Base-by-base conservation (phyloP, 2,329 filamentous ascomycete genomes). In the Gyromitra esculenta region DNA sequence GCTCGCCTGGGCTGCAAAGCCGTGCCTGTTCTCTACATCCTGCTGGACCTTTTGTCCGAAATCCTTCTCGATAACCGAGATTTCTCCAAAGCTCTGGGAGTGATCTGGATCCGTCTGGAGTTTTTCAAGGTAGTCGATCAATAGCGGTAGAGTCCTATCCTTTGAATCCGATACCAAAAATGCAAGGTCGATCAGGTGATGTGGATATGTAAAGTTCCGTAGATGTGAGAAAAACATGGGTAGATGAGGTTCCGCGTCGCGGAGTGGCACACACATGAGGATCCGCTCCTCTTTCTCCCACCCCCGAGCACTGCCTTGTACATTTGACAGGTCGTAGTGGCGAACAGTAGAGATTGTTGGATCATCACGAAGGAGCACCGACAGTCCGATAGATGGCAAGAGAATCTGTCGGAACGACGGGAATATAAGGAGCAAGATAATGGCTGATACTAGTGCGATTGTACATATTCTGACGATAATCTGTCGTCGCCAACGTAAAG, bases 181-280 rank as follows among this genome's bases (percentile, higher is more conserved):
- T 5, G 96, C 96, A 60, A 99, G 88, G 83, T 99, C 96, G 82
- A 99, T 96, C 65, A 99, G 88, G 82, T 97, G 92, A 83, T 99
- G 96, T 0, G 96, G 96, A 82, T 99, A 99, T 18, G 96, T 99
- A 80, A 99, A 91, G 85, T 99, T 99, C 80, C 90, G 91, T 75
- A 99, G 87, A 83, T 99, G 96, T n/a, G 92, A 91, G 85, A 99
- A 99, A 88, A 99, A 98, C 95, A 99, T 98, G 77, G 91, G 89
- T 63, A 99, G 85, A 87, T 99, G 96, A 35, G 92, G 88, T 82
- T 96, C 91, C 59, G 96, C 96, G 84, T 99, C 96, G 84, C 96
- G 90, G 71, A 99, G 88, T 57, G 96, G 96, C 15, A 97, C 96
- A 84, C 96, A 98, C 74, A 99, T 88, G 41, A 99, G 87, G 80